Percentiles rank a stretch among this genome's conserved stretches.
These are phyloP conservation scores for Haematococcus sp. DNA, from an alignment of 139 green algal genomes.

Conservation along the genomic window DNA sequence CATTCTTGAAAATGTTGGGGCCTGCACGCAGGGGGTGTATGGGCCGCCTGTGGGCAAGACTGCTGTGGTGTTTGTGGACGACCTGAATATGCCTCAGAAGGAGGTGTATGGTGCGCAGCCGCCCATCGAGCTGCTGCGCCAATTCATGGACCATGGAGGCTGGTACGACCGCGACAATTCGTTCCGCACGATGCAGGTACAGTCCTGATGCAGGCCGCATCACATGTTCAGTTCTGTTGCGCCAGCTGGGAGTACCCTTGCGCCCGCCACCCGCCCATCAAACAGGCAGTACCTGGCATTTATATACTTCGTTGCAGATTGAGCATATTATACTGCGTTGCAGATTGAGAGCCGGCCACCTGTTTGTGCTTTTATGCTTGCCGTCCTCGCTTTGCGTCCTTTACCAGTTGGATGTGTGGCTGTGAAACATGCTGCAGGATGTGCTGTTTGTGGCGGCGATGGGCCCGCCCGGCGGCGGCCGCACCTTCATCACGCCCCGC, in stretches of 20 bases:
- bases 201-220: too few species aligned
- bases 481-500: conserved; percentile 58
- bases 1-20: too few species aligned
- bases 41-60: conserved; percentile 30
- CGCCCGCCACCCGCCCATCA: too few species aligned
- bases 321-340: too few species aligned
- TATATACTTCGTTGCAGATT: too few species aligned
- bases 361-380: too few species aligned
- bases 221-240: neutral
- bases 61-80: conserved; percentile 64
- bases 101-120: conserved; percentile 80
- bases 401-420: too few species aligned
- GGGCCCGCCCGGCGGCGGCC: conserved; percentile 65
- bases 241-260: too few species aligned
- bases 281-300: too few species aligned
- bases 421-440: too few species aligned
- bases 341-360: too few species aligned
- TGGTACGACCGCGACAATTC: conserved; percentile 73
- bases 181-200: conserved; percentile 59
- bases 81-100: conserved; percentile 73
- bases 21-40: conserved; percentile 34
- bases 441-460: conserved; percentile 46
- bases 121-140: conserved; percentile 79
- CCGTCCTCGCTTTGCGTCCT: too few species aligned
- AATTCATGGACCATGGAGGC: conserved; percentile 77